Evolutionary conservation across 768 basidiomycete species (phyloP), one percentile per base, ranked within the genome.

Genomic region (Exidia glandulosa): DNA sequence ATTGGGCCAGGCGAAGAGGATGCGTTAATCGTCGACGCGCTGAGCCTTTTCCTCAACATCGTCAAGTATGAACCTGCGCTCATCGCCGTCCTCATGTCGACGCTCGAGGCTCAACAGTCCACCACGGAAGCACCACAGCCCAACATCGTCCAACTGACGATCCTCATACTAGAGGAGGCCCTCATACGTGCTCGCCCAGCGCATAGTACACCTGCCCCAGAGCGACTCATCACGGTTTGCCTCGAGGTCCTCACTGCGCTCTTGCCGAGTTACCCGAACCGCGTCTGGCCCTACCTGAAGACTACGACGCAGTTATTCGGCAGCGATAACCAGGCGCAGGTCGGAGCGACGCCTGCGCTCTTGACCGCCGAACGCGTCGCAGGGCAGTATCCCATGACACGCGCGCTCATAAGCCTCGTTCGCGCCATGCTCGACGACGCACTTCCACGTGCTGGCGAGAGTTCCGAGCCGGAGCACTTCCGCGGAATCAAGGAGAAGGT

Each of bases 241-340:
- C 81, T 95, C 75, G 88, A 84, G 58, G 85, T 94, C 13, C 79
- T 95, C 23, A 79, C 88, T 3, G 86, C 86, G 0, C 77, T 94
- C 32, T 78, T 94, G 34, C 88, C 88, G 1, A 77, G 76, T 50
- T 87, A 87, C 66, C 87, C 89, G n/a, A 82, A 83, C 63, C 81
- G 87, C 2, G 88, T 94, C 27, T 95, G 92, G 93, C 75, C 92
- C 10, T 94, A 88, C 66, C 81, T 94, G 23, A 85, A 91, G 13
- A 87, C 88, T 4, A 87, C 91, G 0, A 76, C 81, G 0, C 79
- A 84, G 25, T 78, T 96, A 30, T 91, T 95, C 65, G 86, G 88
- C 19, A 76, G 83, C 4, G 83, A 82, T 29, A 29, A 30, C 30
- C 41, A 59, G 13, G 76, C 76, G 48, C 68, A 72, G 5, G 72